A percentile compares a stretch with the other conserved stretches of the same genome.
These are phyloP conservation scores for Areca catechu DNA, from an alignment of 176 grass and related monocot species.

Conservation along the genomic window DNA sequence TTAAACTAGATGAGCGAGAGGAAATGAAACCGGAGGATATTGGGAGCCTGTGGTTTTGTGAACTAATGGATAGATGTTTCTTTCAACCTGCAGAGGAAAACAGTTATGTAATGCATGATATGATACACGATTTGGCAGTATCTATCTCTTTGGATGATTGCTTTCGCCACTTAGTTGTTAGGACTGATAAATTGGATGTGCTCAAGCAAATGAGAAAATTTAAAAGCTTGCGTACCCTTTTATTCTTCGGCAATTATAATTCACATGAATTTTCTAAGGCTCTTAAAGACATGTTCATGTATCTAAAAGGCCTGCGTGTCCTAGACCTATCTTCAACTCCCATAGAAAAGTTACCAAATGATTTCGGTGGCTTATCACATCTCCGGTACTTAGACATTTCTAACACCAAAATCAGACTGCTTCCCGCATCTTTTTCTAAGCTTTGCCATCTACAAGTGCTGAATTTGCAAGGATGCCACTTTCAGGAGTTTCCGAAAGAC, in stretches of 20 bases:
- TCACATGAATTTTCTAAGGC: not conserved
- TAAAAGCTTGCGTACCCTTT: not conserved
- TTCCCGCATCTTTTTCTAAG: constrained; percentile 5
- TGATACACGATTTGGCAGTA: constrained; percentile 4
- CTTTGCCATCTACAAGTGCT: constrained; percentile 33
- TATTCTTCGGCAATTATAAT: not conserved
- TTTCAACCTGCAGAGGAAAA: too few species aligned
- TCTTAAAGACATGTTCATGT: not conserved
- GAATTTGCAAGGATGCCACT: constrained; percentile 6
- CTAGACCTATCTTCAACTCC: constrained; percentile 17
- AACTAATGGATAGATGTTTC: constrained; percentile 3
- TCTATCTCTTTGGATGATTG: constrained; percentile 14
- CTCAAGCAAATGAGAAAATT: not conserved
- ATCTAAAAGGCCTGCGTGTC: constrained; percentile 4
- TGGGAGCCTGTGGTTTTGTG: constrained; percentile 2
- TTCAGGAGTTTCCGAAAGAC: constrained; percentile 4
- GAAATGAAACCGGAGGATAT: not conserved
- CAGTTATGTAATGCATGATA: constrained; percentile 18
- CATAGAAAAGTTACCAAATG: not conserved
- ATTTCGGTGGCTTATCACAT: constrained; percentile 9
- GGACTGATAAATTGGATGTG: not conserved
- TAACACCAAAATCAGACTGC: constrained; percentile 5
- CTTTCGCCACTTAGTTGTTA: constrained; percentile 7
- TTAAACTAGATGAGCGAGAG: not conserved
- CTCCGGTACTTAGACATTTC: constrained; percentile 20